Percentiles rank a stretch among this genome's conserved stretches.
Conservation (phyloP, 176 grass and related monocot species). For the Cymbopogon citratus region DNA sequence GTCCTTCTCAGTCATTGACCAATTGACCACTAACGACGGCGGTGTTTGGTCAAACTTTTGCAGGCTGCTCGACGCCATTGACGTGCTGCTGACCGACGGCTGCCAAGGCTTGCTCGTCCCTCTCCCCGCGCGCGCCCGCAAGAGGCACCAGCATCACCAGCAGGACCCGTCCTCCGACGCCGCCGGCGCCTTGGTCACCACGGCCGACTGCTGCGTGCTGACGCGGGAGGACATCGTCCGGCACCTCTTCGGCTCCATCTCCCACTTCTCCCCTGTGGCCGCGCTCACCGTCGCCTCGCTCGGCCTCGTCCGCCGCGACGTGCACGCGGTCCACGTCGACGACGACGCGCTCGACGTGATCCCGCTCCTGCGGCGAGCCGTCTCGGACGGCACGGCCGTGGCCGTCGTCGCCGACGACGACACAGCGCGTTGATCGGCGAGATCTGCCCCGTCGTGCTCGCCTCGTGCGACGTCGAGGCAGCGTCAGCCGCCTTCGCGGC, state of each 20-base stretch:
- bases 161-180: neutral
- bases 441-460: constrained; percentile 51
- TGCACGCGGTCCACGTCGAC: constrained; percentile 40
- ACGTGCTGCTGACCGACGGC: constrained; percentile 43
- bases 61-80: constrained; percentile 74
- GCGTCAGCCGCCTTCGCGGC: constrained; percentile 35
- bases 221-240: constrained; percentile 79
- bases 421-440: constrained; percentile 43
- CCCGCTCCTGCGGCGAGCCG: constrained; percentile 35
- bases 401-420: constrained; percentile 44
- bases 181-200: neutral
- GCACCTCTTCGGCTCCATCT: constrained; percentile 73
- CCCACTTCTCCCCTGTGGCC: constrained; percentile 42
- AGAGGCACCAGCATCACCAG: constrained; percentile 29
- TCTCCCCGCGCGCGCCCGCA: constrained; percentile 23
- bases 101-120: constrained; percentile 53
- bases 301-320: constrained; percentile 45
- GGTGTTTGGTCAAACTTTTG: constrained; percentile 20
- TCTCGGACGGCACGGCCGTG: constrained; percentile 43
- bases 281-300: constrained; percentile 51
- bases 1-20: neutral
- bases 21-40: neutral
- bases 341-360: constrained; percentile 44
- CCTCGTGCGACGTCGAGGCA: constrained; percentile 30
- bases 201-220: constrained; percentile 47